Evolutionary conservation across 2,329 filamentous ascomycete genomes (phyloP).

Genomic region (Diplodia corticola): DNA sequence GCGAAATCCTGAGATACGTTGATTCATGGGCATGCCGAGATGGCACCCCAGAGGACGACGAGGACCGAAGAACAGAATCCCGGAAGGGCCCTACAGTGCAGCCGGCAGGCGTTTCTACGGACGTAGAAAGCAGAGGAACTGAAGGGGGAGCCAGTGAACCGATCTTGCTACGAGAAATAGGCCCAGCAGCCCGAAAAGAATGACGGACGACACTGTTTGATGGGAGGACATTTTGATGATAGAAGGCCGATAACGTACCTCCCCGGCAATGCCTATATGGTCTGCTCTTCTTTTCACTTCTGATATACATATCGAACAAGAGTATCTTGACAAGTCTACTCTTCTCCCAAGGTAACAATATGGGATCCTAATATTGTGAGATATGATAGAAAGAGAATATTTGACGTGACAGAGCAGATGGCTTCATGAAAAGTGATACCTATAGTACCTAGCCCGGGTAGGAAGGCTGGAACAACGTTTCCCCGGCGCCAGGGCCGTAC

Average conservation of each 20-base stretch:
- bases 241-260: background rate
- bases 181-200: background rate
- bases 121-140: slow-evolving; percentile 2
- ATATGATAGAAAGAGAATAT: too few species aligned
- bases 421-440: too few species aligned
- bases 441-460: too few species aligned
- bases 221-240: background rate
- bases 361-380: too few species aligned
- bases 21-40: slow-evolving; percentile 47
- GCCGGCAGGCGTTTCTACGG: background rate
- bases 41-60: slow-evolving; percentile 39
- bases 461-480: background rate
- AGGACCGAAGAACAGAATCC: slow-evolving; percentile 25
- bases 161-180: background rate
- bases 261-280: background rate
- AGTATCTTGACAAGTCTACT: too few species aligned
- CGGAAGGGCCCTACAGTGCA: background rate
- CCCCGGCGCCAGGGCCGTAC: background rate
- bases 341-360: too few species aligned
- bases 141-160: background rate
- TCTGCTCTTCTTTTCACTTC: background rate
- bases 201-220: background rate
- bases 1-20: slow-evolving; percentile 57
- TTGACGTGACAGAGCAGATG: too few species aligned
- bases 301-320: too few species aligned